Percentiles rank a stretch among this genome's conserved stretches.
These are phyloP conservation scores for Blastobotrys muscicola DNA, from an alignment of 805 yeast species.

Conservation along the genomic window DNA sequence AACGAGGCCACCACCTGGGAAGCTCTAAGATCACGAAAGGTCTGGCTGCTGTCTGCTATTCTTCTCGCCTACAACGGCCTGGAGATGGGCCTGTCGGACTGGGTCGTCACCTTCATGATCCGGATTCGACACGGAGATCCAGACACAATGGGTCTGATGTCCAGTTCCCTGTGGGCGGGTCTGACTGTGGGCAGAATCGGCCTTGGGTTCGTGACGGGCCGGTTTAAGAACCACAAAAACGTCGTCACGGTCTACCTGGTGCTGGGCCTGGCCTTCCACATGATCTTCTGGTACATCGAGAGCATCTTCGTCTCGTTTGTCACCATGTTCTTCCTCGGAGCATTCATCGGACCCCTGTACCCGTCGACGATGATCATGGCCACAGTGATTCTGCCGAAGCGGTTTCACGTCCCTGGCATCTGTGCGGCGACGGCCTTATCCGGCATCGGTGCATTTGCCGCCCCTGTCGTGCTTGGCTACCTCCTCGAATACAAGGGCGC, in stretches of 20 bases:
- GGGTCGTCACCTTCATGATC: conserved; percentile 56
- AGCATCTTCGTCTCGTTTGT: conserved; percentile 37
- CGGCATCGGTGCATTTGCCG: conserved; percentile 67
- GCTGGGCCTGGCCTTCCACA: conserved; percentile 31
- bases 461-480: conserved; percentile 58
- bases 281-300: conserved; percentile 41
- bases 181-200: conserved; percentile 54
- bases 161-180: conserved; percentile 65
- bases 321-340: conserved; percentile 41
- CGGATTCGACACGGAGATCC: conserved; percentile 42
- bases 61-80: conserved; percentile 58
- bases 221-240: conserved; percentile 17
- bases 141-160: conserved; percentile 47
- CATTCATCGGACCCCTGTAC: conserved; percentile 59
- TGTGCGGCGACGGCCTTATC: conserved; percentile 73
- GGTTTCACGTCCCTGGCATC: conserved; percentile 53
- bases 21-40: conserved; percentile 7
- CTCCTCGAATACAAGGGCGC: conserved; percentile 15
- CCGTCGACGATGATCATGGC: conserved; percentile 71
- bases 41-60: conserved; percentile 41
- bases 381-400: conserved; percentile 49
- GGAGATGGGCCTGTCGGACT: conserved; percentile 58
- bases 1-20: conserved; percentile 3
- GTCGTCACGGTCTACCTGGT: conserved; percentile 24
- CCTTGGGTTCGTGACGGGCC: conserved; percentile 34